These are phyloP conservation scores for Phaseolus coccineus DNA, from an alignment of 331 rosid species.

Conservation along the genomic window DNA sequence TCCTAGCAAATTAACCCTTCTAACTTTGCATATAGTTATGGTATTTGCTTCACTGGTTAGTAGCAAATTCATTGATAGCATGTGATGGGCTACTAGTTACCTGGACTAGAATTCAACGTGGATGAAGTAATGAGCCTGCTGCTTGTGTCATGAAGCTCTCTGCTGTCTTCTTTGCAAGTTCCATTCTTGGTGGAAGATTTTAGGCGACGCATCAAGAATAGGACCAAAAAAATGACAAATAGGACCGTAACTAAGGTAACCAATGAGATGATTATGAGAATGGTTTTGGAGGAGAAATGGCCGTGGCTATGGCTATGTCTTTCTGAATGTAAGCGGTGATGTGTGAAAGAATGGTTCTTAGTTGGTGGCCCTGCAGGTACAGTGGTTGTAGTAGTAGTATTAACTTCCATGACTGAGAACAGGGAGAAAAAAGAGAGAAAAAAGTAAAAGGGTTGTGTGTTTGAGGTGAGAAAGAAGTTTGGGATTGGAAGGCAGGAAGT, in stretches of 20 bases:
- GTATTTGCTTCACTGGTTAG: background rate
- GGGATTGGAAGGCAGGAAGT: conserved; percentile 36
- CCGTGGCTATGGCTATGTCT: conserved; percentile 47
- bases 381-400: conserved; percentile 43
- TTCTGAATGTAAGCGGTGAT: conserved; percentile 47
- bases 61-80: background rate
- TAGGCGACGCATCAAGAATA: conserved; percentile 68
- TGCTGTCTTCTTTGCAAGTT: conserved; percentile 50
- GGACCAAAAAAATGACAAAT: conserved; percentile 55
- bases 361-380: conserved; percentile 51
- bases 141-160: conserved; percentile 52
- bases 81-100: conserved; percentile 44
- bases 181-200: conserved; percentile 54
- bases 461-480: conserved; percentile 40
- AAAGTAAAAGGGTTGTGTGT: conserved; percentile 32
- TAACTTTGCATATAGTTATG: conserved; percentile 19
- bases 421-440: conserved; percentile 20
- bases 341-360: conserved; percentile 46
- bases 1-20: background rate
- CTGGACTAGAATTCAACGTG: conserved; percentile 75
- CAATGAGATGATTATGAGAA: conserved; percentile 58
- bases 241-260: conserved; percentile 49
- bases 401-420: conserved; percentile 78
- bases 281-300: conserved; percentile 62
- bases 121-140: conserved; percentile 65